These are phyloP conservation scores for Erodium moschatum DNA, from an alignment of 441 rosid species.

Conservation along the genomic window DNA sequence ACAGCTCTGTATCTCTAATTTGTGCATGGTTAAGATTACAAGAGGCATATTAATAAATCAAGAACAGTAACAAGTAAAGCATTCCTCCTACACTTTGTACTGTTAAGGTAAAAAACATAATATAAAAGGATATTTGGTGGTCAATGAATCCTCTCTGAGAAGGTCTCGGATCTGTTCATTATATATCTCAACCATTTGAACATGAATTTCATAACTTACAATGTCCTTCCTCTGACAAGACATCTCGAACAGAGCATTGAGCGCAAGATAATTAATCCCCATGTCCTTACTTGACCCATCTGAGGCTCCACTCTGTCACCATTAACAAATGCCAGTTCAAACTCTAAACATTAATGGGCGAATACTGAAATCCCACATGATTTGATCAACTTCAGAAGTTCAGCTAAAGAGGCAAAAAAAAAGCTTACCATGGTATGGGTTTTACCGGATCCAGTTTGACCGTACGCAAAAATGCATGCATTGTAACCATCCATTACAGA, in stretches of 20 bases:
- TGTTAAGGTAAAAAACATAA: no score
- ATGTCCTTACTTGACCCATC: constrained; percentile 40
- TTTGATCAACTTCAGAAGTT: constrained; percentile 13
- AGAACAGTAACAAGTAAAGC: no score
- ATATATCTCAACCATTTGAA: constrained; percentile 79
- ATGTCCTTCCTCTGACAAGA: constrained; percentile 52
- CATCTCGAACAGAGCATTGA: constrained; percentile 60
- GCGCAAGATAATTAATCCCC: constrained; percentile 80
- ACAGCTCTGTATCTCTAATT: constrained; percentile 72
- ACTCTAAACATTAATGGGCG: neutral
- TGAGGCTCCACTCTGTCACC: constrained; percentile 62
- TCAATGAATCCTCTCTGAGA: constrained; percentile 51
- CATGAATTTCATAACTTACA: constrained; percentile 49
- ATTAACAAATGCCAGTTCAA: constrained; percentile 11
- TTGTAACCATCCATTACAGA: constrained; percentile 95
- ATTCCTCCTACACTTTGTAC: no score
- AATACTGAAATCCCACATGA: neutral
- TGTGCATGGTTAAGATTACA: no score
- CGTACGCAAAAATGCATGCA: constrained; percentile 89
- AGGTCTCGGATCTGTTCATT: constrained; percentile 42
- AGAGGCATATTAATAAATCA: no score
- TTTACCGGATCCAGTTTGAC: constrained; percentile 95
- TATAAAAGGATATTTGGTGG: constrained; percentile 32
- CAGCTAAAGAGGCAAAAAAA: neutral
- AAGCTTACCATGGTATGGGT: constrained; percentile 75